Base-by-base conservation (phyloP, 169 alveolate genomes). In the Cryptosporidium ryanae region DNA sequence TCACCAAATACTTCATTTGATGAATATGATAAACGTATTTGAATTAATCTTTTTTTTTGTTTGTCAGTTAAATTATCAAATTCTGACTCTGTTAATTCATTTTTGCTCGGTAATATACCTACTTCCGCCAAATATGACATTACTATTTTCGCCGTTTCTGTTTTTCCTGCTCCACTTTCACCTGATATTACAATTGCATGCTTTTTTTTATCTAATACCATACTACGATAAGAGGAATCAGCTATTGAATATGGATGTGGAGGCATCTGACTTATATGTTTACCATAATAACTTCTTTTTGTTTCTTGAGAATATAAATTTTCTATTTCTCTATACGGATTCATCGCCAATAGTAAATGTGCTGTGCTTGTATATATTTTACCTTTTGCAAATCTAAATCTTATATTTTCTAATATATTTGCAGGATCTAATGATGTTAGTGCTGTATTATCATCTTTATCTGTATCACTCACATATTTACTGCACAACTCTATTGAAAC, bases 111-210 rank as follows among this genome's bases (percentile, higher is more conserved):
- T 2, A 76, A 43, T 17, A 76, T 76, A 44, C 87, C 87, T 12
- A 76, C 71, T 18, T 81, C 76, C 34, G 81, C 89, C 64, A 59
- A 91, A 84, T 84, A 91, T 84, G 67, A 90, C 91, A 82, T 90
- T 65, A 59, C 91, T 82, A 91, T 87, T 90, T 95, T 96, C n/a
- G 96, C 96, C 82, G 93, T 92, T 84, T 95, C 97, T 15, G 98
- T 96, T 90, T 96, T 96, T 0, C 98, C 98, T n/a, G 98, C 96
- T 13, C 98, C 98, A 25, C 96, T 90, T 84, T 96, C 98, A 0
- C 98, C 98, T 46, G 95, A 90, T 43, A 96, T 95, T 32, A 96
- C 95, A 64, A 96, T 93, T 17, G 96, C 97, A 68, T 96, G 94
- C 59, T 93, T 76, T 25, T 32, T 76, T 25, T 65, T 57, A 44